Base-by-base conservation (phyloP, 495 filamentous ascomycete genomes). In the Talaromyces stipitatus region DNA sequence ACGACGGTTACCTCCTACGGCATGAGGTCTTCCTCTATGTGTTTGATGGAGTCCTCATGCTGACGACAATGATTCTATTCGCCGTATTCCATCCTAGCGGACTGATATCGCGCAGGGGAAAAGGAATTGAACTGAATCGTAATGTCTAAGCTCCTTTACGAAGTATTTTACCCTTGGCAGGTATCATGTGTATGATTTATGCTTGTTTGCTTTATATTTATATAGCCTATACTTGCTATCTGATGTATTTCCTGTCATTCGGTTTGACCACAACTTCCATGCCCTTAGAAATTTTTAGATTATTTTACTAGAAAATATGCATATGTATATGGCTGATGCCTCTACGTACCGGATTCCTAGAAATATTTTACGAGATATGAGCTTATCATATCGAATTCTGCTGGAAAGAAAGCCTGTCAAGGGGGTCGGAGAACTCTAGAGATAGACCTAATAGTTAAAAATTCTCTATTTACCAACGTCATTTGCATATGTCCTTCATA, bases 1-100 rank as follows among this genome's bases (percentile, higher is more conserved):
- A 78, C 33, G 69, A 74, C 9, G 82, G 83, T 9, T 76, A 69
- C 56, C 27, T 82, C 24, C 61, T 85, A 58, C 61, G 52, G 20
- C 72, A 81, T 45, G 85, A 89, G 67, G 76, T 74, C 48, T 80
- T 80, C 56, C 63, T 88, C 55, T 88, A 86, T 62, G 61, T 85
- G 3, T 87, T 88, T 58, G 85, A 90, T 63, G 71, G 75, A 12
- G 46, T 75, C 45, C 61, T 82, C 33, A 87, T 89, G 84, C 61
- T 82, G 20, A 7, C 64, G 0, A 79, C 77, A 14, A 78, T 82
- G 66, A 58, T 77, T 0, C 55, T 79, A 2, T 78, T 86, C 54
- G 75, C 71, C 51, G 59, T 70, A 30, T 16, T 54, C 9, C 69
- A 72, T 56, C 69, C 69, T 7, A 65, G 67, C 57, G 45, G 54